Evolutionary conservation across 805 yeast genomes (phyloP), one percentile per base, ranked within the genome.

Genomic region (Candida nemodendra): DNA sequence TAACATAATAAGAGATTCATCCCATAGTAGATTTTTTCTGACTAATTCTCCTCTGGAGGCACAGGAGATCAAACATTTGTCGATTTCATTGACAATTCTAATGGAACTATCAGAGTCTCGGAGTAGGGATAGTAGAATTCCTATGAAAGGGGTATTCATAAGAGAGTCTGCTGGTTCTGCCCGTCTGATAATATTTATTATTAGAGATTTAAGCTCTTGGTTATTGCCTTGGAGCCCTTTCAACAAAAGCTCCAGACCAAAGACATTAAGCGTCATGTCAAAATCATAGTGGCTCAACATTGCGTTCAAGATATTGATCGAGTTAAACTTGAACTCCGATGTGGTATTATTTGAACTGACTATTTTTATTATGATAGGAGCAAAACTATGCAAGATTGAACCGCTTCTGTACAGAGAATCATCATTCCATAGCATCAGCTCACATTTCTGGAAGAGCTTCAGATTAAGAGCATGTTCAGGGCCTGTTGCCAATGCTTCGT

Each of bases 91-190:
- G 5, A 52, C 57, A 1, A 62, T 48, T 9, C 41, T 45, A 17
- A 51, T 42, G 3, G 53, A 38, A 2, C 54, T 45, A 2, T 42
- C 43, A 3, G 47, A 41, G 23, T 51, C 50, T 5, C 38, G 42
- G 30, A 61, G 32, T 12, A 57, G 31, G 3, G 39, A 30, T 18
- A 64, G 45, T 23, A 66, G 18, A 14, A 45, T 44, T 11, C 45
- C 37, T 12, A 60, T 32, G 4, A 65, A 37, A 4, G 57, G 51
- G 0, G 66, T 56, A 32, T 57, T 61, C 8, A 65, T 64, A 12
- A 64, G 38, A n/a, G 61, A 25, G 39, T 62, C 69, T 3, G 61
- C 45, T 2, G 66, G 65, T 6, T 50, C 43, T 4, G 64, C 57
- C 23, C 46, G 49, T 4, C 41, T 19, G 4, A 66, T 38, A 9